Base-by-base conservation (phyloP, 2,329 filamentous ascomycete species). In the Simplicillium aogashimaense region DNA sequence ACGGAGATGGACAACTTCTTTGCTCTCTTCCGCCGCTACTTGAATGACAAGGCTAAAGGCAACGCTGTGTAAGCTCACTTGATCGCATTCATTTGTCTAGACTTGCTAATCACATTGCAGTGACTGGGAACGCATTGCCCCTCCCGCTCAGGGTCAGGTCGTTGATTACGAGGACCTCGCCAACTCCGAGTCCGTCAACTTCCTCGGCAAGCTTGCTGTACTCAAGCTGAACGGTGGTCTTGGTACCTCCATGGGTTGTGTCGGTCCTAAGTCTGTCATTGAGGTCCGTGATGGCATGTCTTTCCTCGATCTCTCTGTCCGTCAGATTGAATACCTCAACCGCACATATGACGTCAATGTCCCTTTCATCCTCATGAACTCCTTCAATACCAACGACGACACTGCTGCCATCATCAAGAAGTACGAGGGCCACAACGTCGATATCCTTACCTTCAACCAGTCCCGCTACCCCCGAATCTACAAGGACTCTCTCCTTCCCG, bases 1-100 rank as follows among this genome's bases (percentile, higher is more conserved):
- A 94, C 89, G 4, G 90, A 98, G 70, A 97, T 95, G 89, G 92
- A 98, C 78, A 98, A 98, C 81, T 98, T 98, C 76, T 98, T 98
- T 62, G 83, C 88, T 45, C 83, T 98, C 47, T 98, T 98, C 83
- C 85, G 92, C 60, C 81, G 92, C 68, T 98, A 95, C 69, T 74
- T 98, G 48, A 95, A 95, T 63, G 92, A 97, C 72, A 95, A 95
- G 76, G 90, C 92, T 59, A 97, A 97, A 80, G 89, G 90, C 64
- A 95, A 92, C 63, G 80, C 80, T 38, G 78, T 92, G 76, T 83
- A 73, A 50, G 78, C 65, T 43, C n/a, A 38, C 37, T 16, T 25
- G 30, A 15, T 25, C 10, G 37, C n/a, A 15, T 13, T 38, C 13
- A 37, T 14, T 17, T 30, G 14, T 9, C 3, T 20, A 35, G 15